Base-by-base conservation (phyloP, 192 early-diverging fungal species). In the Funneliformis mosseae region DNA sequence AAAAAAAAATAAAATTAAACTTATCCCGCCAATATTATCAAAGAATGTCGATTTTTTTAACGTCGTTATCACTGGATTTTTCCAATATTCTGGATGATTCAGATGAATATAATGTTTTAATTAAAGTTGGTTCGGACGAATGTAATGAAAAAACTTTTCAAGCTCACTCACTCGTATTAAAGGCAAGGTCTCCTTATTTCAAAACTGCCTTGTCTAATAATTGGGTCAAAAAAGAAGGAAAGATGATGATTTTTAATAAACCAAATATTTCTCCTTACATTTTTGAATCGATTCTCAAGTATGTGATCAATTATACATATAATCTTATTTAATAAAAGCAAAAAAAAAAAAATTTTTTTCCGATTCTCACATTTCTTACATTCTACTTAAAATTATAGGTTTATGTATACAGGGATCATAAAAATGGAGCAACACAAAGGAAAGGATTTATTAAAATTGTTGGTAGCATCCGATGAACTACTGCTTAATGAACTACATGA, bases 141-240 rank as follows among this genome's bases (percentile, higher is more conserved):
- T 48, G 46, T 23, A 5, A 70, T 70, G 42, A 43, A 12, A 21
- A 77, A 77, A 25, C 76, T 64, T 77, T 77, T 63, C 28, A 45
- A 16, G 76, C 76, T 64, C 76, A 77, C 64, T 77, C 76, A 27
- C 18, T 77, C 27, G 62, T 77, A 42, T 77, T 77, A 50, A 43
- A 61, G 14, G 76, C 76, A 12, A 77, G 76, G 42, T 77, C 76
- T 0, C 62, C 76, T 25, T 77, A 77, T 77, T 77, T 77, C 27
- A 38, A 39, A 23, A 25, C 43, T 64, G 76, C 76, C 9, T 64
- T 77, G 16, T 77, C 76, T 27, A 41, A 77, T 42, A 39, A 77
- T 25, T 77, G 76, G 76, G 41, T 39, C 18, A 61, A 42, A 43
- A 77, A 42, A 43, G 76, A 77, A 77, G 59, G 38, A 63, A 9